Evolutionary conservation across 139 green algal genomes (phyloP), one percentile per base, ranked within the genome.

Genomic region (Astrephomene gubernaculifera): DNA sequence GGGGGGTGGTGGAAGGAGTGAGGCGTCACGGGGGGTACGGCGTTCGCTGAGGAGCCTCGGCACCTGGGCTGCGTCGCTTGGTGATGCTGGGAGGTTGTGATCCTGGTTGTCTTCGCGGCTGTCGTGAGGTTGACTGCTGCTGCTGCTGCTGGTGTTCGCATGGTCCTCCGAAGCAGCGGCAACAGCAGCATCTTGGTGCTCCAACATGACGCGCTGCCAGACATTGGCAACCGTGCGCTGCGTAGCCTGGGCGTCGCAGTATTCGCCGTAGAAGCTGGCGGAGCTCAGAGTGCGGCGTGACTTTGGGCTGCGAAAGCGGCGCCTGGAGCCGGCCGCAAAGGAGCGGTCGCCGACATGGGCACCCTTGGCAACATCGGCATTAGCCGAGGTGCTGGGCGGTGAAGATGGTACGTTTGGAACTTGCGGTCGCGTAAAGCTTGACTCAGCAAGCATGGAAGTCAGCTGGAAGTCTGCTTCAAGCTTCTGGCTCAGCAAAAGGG

Each of bases 241-340:
- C 0, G 73, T 81, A 36, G 73, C 73, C 44, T 43, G 31, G 31
- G 36, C 8, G 52, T 81, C 73, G 49, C 54, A 67, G 53, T 81
- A 81, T 38, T 81, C 73, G 33, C 73, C 73, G 73, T 81, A 81
- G 49, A 81, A 81, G 73, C 43, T 61, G 43, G 70, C 41, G 9
- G 44, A 43, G 70, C 70, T 78, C 22, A 81, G 73, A 53, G 36
- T 36, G 36, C 73, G 73, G 17, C 73, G 73, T 24, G 73, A 33
- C 22, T 36, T 6, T 10, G n/a, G 43, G 25, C n/a, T 61, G n/a
- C 70, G 70, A 5, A 78, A 8, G 14, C 70, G 70, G 41, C 70
- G 70, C 29, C 70, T 39, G 71, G 71, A 80, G 52, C 71, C 71
- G 71, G 71, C 45, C 31, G 65, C 31, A 49, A 65, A 65, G 41